Conservation (phyloP, 768 basidiomycete genomes). For the Leccinellum rugosiceps region DNA sequence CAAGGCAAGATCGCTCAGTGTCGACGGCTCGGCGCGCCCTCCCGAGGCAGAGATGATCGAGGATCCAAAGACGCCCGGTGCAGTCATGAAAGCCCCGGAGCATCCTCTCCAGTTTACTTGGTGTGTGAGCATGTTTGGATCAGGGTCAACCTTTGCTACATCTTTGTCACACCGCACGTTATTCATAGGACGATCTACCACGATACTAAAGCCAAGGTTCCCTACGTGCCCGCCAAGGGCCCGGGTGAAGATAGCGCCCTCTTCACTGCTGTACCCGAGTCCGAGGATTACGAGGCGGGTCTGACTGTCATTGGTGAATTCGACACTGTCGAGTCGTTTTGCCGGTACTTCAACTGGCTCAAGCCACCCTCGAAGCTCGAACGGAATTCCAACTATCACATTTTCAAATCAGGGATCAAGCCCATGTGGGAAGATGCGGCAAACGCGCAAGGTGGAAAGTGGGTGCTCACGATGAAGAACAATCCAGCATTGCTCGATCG, state of each 20-base stretch:
- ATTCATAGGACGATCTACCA: slow-evolving; percentile 79
- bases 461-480: slow-evolving; percentile 92
- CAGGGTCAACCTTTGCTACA: neutral
- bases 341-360: slow-evolving; percentile 92
- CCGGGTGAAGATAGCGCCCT: slow-evolving; percentile 26
- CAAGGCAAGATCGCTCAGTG: slow-evolving; percentile 59
- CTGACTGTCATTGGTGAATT: slow-evolving; percentile 87
- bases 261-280: slow-evolving; percentile 51
- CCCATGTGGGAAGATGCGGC: slow-evolving; percentile 98
- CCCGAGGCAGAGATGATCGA: slow-evolving; percentile 78
- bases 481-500: slow-evolving; percentile 76
- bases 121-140: slow-evolving; percentile 37
- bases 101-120: slow-evolving; percentile 85
- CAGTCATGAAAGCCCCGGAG: slow-evolving; percentile 64
- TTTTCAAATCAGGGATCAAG: slow-evolving; percentile 92
- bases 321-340: slow-evolving; percentile 86
- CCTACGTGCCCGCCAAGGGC: slow-evolving; percentile 24
- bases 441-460: slow-evolving; percentile 90
- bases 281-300: slow-evolving; percentile 79
- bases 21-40: slow-evolving; percentile 61
- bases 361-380: slow-evolving; percentile 88
- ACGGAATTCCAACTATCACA: slow-evolving; percentile 89
- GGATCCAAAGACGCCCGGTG: slow-evolving; percentile 79
- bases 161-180: neutral
- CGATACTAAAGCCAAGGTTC: slow-evolving; percentile 75